Evolutionary conservation across 148 eudicot genomes (phyloP), one percentile per base, ranked within the genome.

Genomic region (Pouteria glomerata): DNA sequence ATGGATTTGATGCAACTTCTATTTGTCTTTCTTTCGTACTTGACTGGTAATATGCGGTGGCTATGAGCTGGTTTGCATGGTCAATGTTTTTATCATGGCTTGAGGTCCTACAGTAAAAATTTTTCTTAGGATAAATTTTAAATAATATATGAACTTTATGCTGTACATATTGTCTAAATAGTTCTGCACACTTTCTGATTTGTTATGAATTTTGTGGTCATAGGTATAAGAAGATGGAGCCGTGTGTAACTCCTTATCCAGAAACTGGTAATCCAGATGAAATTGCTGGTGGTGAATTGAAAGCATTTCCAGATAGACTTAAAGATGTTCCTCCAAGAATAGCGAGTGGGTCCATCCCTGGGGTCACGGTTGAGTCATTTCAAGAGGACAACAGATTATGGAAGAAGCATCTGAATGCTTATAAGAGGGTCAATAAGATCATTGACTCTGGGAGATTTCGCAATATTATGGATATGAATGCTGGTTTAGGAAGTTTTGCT

Each of bases 401-500:
- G 88, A 64, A 58, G 61, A 85, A 82, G 73, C 84, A 82, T 73
- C 76, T 85, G 1, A 73, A 69, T 18, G 68, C 79, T 33, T 85
- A 85, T 62, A 77, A 77, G 78, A 79, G 80, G 48, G 78, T 85
- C 19, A 85, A 82, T 71, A 85, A 85, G 68, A 57, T 85, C 48
- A 61, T 85, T 4, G 82, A 85, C 63, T 57, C 82, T 1, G 88
- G 85, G 72, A 82, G 88, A 76, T 85, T 82, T 58, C 88, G 88
- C 51, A 85, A 85, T 70, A 82, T 82, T 60, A 75, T 84, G 87
- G 87, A 84, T 56, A 84, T 84, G 87, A 81, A 84, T 84, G 87
- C 87, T 8, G 82, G 83, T 51, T 62, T 85, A 2, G 88, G 88
- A 58, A 79, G 88, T 57, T 85, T 85, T 73, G 88, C 83, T 59